Percentiles rank a stretch among this genome's conserved stretches.
Conservation (phyloP, 2,329 filamentous ascomycete genomes). For the Magnaporthales sp. region DNA sequence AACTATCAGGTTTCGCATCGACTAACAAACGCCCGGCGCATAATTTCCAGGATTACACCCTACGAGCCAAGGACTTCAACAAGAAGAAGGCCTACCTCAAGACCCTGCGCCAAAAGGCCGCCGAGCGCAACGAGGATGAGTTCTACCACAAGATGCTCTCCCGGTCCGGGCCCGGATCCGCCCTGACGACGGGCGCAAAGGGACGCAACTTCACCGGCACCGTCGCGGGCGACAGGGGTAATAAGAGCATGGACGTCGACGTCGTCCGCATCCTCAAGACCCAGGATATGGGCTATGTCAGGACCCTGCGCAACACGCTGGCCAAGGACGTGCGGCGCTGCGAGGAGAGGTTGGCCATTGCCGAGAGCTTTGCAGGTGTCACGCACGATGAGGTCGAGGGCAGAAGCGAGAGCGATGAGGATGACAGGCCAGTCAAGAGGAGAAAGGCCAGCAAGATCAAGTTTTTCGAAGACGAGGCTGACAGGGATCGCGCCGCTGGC, state of each 20-base stretch:
- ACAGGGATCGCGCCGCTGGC: conserved; percentile 22
- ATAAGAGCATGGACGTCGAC: conserved; percentile 44
- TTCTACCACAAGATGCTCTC: conserved; percentile 66
- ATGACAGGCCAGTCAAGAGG: conserved; percentile 12
- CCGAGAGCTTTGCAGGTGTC: conserved; percentile 23
- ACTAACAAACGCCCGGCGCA: neutral
- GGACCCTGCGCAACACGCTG: conserved; percentile 52
- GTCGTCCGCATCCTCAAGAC: conserved; percentile 57
- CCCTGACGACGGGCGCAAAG: conserved; percentile 24
- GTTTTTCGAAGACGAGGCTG: conserved; percentile 34
- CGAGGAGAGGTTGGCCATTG: conserved; percentile 43
- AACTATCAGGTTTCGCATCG: neutral
- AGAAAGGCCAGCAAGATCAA: conserved; percentile 38
- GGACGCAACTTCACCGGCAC: conserved; percentile 45
- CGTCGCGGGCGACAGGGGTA: conserved; percentile 49
- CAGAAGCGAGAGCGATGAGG: conserved; percentile 19
- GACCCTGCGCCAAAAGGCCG: conserved; percentile 49
- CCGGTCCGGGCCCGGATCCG: conserved; percentile 44
- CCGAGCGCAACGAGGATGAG: conserved; percentile 63
- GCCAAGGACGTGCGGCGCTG: conserved; percentile 47
- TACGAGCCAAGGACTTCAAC: conserved; percentile 57
- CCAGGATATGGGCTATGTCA: conserved; percentile 57
- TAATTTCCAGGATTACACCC: conserved; percentile 49
- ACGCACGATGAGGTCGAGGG: conserved; percentile 21
- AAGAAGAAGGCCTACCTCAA: conserved; percentile 55